These are phyloP conservation scores for Cordyceps cateniannulata DNA, from an alignment of 2,329 filamentous ascomycete genomes.

Conservation along the genomic window DNA sequence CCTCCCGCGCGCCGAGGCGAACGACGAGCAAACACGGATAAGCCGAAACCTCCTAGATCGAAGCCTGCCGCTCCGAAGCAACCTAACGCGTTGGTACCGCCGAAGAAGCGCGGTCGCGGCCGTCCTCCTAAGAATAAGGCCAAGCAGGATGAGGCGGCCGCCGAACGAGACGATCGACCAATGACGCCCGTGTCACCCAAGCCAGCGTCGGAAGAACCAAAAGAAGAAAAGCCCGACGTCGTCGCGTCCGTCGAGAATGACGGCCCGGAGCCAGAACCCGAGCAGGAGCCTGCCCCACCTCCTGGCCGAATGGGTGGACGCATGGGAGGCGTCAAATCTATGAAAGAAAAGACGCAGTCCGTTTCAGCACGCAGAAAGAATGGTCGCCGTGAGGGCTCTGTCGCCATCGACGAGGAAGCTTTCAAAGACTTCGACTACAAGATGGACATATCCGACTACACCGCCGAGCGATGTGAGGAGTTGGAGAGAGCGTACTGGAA, in stretches of 20 bases:
- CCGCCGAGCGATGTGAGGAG: constrained; percentile 85
- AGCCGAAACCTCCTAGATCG: constrained; percentile 37
- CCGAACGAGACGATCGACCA: constrained; percentile 40
- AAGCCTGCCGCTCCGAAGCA: constrained; percentile 30
- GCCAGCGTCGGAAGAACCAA: constrained; percentile 26
- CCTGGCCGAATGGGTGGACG: constrained; percentile 14
- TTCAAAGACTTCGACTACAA: constrained; percentile 90
- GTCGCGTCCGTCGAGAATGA: constrained; percentile 32
- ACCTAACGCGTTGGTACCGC: constrained; percentile 25
- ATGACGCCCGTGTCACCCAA: constrained; percentile 55
- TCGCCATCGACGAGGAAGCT: constrained; percentile 79
- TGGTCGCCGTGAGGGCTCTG: constrained; percentile 69
- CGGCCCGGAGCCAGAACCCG: constrained; percentile 32
- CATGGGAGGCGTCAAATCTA: constrained; percentile 43
- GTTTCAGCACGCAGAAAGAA: constrained; percentile 83
- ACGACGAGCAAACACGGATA: constrained; percentile 57
- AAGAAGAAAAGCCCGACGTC: constrained; percentile 19
- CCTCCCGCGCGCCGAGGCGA: constrained; percentile 87
- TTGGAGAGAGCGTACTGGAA: constrained; percentile 96
- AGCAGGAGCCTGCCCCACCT: constrained; percentile 27
- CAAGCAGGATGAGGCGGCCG: constrained; percentile 24
- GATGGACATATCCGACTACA: constrained; percentile 83
- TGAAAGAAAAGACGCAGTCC: constrained; percentile 61
- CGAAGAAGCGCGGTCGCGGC: constrained; percentile 35
- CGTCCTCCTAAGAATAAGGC: constrained; percentile 32